Percentiles rank a stretch among this genome's conserved stretches.
Evolutionary conservation across 176 grass and related monocot genomes (phyloP).

Genomic region (Oryza brachyantha): DNA sequence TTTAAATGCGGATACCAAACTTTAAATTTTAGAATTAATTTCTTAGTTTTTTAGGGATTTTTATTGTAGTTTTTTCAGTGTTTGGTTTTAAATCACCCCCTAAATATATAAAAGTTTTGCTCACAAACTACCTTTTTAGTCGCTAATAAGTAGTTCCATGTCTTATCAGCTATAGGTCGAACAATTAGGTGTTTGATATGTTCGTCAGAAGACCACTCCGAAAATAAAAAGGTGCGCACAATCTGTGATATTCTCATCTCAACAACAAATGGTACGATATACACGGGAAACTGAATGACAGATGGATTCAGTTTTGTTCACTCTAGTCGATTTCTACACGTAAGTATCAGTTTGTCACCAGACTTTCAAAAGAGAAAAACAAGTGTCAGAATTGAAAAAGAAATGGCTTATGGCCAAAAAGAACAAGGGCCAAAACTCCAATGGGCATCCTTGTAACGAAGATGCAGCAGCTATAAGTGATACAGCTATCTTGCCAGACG

Average conservation of each 20-base stretch:
- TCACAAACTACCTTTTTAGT: no score
- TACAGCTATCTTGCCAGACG: slow-evolving; percentile 10
- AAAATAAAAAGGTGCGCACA: no score
- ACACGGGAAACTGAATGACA: not conserved
- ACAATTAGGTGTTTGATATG: no score
- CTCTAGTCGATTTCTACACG: slow-evolving; percentile 18
- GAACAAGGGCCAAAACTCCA: slow-evolving; percentile 11
- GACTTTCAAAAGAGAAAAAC: not conserved
- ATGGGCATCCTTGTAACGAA: slow-evolving; percentile 20
- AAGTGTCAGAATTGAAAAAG: not conserved
- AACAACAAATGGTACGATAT: not conserved
- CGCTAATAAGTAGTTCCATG: no score
- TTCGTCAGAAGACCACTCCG: no score
- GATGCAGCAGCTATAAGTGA: not conserved
- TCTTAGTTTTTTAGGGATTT: no score
- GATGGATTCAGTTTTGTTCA: slow-evolving; percentile 13
- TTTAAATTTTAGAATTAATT: no score
- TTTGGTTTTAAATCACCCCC: no score
- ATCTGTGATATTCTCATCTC: not conserved
- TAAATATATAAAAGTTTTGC: no score
- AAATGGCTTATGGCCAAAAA: not conserved
- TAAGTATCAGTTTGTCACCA: not conserved
- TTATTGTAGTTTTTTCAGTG: no score
- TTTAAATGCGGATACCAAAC: no score
- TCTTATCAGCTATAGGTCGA: no score